Evolutionary conservation across 1,284 basidiomycete genomes (phyloP), one percentile per base, ranked within the genome.

Genomic region (Pseudozyma tsukubaensis): DNA sequence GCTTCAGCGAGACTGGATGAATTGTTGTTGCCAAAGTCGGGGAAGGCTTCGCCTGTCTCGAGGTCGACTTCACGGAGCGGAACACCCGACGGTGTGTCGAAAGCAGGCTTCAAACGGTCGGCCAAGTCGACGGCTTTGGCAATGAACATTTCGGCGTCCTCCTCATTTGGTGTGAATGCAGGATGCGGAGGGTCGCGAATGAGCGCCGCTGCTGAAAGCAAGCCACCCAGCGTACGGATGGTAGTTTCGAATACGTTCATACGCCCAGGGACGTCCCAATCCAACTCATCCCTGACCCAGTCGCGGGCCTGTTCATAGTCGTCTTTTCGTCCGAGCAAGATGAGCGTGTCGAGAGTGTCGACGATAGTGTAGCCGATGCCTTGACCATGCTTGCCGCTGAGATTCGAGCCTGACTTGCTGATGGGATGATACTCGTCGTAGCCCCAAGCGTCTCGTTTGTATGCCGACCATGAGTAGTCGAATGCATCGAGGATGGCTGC

Each of bases 171-270:
- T 10, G 55, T 36, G 29, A 81, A 72, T 1, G 62, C 63, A 29
- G 68, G 63, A 16, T 75, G 62, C 1, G 77, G 75, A 1, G 79
- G 79, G 40, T 77, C 66, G 6, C 58, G 57, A 32, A 82, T 81
- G 6, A 84, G 61, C 7, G 81, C 79, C 2, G 78, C 68, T 0
- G 94, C 92, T 0, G 94, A 90, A 0, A 97, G 88, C 1, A 98
- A 86, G 10, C 92, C 93, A 12, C 92, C 92, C 1, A 94, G 86
- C 2, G 93, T 88, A 19, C 93, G 90, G 50, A 94, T 94, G 0
- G 92, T 93, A 0, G 91, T 92, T 89, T 98, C 95, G 78, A 98
- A 98, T 0, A 93, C 94, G 84, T 92, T 97, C 85, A 93, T 93
- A 18, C 89, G 86, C 12, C 88, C 94, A 78, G 94, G 90, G 12